Evolutionary conservation across 148 eudicot genomes (phyloP), one percentile per base, ranked within the genome.

Genomic region (Pharnaceum exiguum): DNA sequence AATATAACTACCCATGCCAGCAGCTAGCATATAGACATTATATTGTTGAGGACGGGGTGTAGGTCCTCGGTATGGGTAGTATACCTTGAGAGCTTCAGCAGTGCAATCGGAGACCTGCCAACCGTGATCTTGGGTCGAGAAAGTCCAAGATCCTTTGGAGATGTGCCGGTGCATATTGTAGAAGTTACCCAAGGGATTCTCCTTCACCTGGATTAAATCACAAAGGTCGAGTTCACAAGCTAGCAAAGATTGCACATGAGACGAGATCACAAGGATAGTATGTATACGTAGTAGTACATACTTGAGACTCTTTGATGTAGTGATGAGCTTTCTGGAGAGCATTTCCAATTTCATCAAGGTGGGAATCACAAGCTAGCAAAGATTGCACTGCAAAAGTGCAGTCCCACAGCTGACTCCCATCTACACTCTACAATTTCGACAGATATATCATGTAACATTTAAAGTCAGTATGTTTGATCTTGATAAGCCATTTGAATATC

Each of bases 31-130:
- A n/a, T n/a, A n/a, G n/a, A n/a, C n/a, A n/a, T n/a, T n/a, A n/a
- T n/a, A n/a, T n/a, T n/a, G n/a, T n/a, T n/a, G n/a, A n/a, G n/a
- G n/a, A n/a, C n/a, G n/a, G n/a, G n/a, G n/a, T n/a, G 16, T 16
- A 17, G 1, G 3, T n/a, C n/a, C n/a, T 50, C 29, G 0, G 54
- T 15, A 13, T 26, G 16, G 2, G 39, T 15, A 3, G 22, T 60
- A 10, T 56, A 79, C 85, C 72, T 69, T 73, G 1, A 80, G 51
- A 5, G 43, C 76, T 63, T 76, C 81, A 1, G 85, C 85, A 10
- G 85, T 80, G 32, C 81, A 80, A 33, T 80, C 85, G 2, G 85
- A 80, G 28, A 70, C 71, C 59, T 58, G 76, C 84, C 81, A 80
- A 25, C 81, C 76, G 15, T 79, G 71, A 66, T 76, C 81, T 59